phyloP scores from a whole-genome alignment of 495 filamentous ascomycete species.

The Penicillium samsonianum region DNA sequence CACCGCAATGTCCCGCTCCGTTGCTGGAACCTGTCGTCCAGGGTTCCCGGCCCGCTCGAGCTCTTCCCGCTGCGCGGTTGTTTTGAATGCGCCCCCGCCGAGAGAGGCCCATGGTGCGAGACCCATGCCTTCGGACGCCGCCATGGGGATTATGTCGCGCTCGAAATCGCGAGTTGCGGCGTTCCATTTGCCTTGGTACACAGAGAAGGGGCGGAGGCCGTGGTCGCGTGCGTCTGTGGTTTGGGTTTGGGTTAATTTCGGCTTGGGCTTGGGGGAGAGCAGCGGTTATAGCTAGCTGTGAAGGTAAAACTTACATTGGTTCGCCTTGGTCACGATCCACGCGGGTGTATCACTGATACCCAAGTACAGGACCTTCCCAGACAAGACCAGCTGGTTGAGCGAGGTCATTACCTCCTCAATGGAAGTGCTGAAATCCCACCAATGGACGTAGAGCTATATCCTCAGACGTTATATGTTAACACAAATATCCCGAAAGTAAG shows the following conservation, averaged over 20 bases:
- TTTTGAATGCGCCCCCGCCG: conserved; percentile 52
- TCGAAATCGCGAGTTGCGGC: conserved; percentile 66
- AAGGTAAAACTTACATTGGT: conserved; percentile 40
- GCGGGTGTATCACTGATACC: conserved; percentile 69
- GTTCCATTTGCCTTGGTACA: conserved; percentile 68
- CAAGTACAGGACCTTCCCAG: conserved; percentile 70
- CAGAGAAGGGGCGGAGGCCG: conserved; percentile 61
- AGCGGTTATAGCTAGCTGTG: background rate
- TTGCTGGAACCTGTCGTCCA: conserved; percentile 19
- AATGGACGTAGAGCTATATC: conserved; percentile 53
- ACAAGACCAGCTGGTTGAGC: conserved; percentile 57
- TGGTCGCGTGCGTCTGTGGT: conserved; percentile 60
- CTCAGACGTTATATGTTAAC: background rate
- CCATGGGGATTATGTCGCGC: conserved; percentile 71
- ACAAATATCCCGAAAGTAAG: background rate
- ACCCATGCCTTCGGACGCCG: conserved; percentile 66
- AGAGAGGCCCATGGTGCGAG: conserved; percentile 65
- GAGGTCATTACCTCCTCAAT: conserved; percentile 72
- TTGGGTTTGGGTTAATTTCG: background rate
- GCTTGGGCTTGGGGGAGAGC: background rate
- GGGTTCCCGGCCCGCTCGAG: conserved; percentile 22
- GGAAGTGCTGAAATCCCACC: conserved; percentile 65
- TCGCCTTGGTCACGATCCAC: conserved; percentile 69
- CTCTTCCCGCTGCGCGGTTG: conserved; percentile 23
- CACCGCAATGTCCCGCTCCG: conserved; percentile 35